Base-by-base conservation (phyloP, 495 filamentous ascomycete species). In the Clavariopsis aquatica region DNA sequence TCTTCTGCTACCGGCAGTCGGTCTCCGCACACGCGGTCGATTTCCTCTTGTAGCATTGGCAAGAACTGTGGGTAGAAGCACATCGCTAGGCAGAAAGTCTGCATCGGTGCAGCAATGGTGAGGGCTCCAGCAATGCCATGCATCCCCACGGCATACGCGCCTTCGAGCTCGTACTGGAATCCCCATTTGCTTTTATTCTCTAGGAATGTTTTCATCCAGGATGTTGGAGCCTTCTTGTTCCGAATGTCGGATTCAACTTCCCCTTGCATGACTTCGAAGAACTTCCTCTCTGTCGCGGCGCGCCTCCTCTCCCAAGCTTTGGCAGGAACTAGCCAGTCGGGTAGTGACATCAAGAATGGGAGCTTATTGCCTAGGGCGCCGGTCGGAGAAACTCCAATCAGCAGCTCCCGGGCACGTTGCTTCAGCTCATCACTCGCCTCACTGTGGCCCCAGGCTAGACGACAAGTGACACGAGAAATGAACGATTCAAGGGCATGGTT, bases 31-130 rank as follows among this genome's bases (percentile, higher is more conserved):
- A 80, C 77, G 0, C 45, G 51, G 56, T 86, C 84, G 41, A 87
- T 72, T 73, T 87, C 85, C 29, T 78, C 66, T 62, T 86, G 84
- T 13, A 84, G 69, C 65, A 73, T 79, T 1, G 63, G 60, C 67
- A 83, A 80, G 77, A 80, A 85, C 53, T 83, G 74, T 0, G 84
- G 84, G 68, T 83, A 83, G 63, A 82, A 81, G 62, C 79, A 76
- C 82, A 87, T 85, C 20, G 85, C 84, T 17, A 87, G 69, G 19
- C 86, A 71, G 59, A 81, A 86, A 22, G 77, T 81, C 73, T 85
- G 80, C 53, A 86, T 81, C 1, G 83, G 70, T 13, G 79, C 81
- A 0, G 80, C 81, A 20, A 73, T 75, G 22, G 80, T 75, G 24
- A 83, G 65, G 19, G 72, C 71, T 49, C 71, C 74, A 19, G 73